Conservation (phyloP, 805 yeast species). For the Hanseniaspora clermontiae region DNA sequence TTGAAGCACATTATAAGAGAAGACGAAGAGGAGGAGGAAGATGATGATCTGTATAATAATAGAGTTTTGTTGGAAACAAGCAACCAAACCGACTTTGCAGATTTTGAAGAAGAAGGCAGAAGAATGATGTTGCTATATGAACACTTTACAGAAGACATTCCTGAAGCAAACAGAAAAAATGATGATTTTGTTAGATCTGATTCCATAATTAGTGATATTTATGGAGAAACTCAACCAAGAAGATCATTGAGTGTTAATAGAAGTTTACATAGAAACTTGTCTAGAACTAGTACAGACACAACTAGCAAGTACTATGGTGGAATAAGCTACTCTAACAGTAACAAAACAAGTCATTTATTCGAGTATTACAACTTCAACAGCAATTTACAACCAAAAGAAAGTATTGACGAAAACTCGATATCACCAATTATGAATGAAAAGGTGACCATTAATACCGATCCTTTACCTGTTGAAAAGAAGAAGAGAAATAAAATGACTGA, state of each 20-base stretch:
- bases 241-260: slow-evolving; percentile 8
- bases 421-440: background rate
- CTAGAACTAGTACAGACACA: slow-evolving; percentile 8
- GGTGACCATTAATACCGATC: background rate
- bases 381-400: background rate
- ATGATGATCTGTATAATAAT: background rate
- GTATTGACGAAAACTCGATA: background rate
- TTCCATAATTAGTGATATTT: background rate
- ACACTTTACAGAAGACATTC: slow-evolving; percentile 5
- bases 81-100: background rate
- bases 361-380: background rate
- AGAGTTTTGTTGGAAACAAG: background rate
- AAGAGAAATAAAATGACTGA: slow-evolving; percentile 5
- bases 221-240: background rate
- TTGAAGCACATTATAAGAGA: slow-evolving; percentile 12
- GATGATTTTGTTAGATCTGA: background rate
- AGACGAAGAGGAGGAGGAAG: slow-evolving; percentile 15
- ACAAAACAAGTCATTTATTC: slow-evolving; percentile 5
- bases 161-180: background rate
- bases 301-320: slow-evolving; percentile 7
- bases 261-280: background rate
- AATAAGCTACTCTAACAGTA: background rate
- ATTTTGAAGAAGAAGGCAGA: slow-evolving; percentile 13
- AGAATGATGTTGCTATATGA: slow-evolving; percentile 14
- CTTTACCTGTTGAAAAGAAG: background rate